A percentile compares a stretch with the other conserved stretches of the same genome.
phyloP scores from a whole-genome alignment of 2,329 filamentous ascomycete species.

The Bisporella sp. region DNA sequence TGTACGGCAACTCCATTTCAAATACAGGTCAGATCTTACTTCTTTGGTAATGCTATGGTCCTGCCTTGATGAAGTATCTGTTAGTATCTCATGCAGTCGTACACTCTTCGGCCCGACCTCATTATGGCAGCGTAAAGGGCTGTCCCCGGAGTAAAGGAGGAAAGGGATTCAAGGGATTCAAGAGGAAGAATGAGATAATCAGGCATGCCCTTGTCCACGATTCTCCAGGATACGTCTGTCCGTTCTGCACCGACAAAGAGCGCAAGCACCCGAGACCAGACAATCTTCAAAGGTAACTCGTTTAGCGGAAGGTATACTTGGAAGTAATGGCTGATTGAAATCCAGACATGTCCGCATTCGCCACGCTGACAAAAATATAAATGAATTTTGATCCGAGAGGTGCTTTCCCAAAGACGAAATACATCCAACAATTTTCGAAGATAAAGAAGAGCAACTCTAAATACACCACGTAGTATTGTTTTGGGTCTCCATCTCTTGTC shows the following conservation, averaged over 20 bases:
- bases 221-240: constrained; percentile 91
- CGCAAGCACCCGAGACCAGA: constrained; percentile 94
- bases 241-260: constrained; percentile 88
- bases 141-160: constrained; percentile 57
- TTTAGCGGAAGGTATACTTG: no score
- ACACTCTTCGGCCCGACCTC: constrained; percentile 56
- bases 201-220: constrained; percentile 81
- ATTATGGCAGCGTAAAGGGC: constrained; percentile 56
- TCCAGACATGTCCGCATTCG: constrained; percentile 84
- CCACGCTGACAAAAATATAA: constrained; percentile 82
- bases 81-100: constrained; percentile 74
- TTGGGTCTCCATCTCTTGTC: no score
- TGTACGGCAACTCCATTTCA: constrained; percentile 70
- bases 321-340: no score
- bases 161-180: constrained; percentile 65
- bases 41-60: no score
- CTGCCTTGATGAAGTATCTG: no score
- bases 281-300: constrained; percentile 81
- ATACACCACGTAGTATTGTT: no score
- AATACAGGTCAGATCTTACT: no score
- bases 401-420: constrained; percentile 78
- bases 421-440: no score
- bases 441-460: no score
- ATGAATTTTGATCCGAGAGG: constrained; percentile 76
- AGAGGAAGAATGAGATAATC: constrained; percentile 69